These are phyloP conservation scores for Margaritispora aquatica DNA, from an alignment of 495 filamentous ascomycete species.

Conservation along the genomic window DNA sequence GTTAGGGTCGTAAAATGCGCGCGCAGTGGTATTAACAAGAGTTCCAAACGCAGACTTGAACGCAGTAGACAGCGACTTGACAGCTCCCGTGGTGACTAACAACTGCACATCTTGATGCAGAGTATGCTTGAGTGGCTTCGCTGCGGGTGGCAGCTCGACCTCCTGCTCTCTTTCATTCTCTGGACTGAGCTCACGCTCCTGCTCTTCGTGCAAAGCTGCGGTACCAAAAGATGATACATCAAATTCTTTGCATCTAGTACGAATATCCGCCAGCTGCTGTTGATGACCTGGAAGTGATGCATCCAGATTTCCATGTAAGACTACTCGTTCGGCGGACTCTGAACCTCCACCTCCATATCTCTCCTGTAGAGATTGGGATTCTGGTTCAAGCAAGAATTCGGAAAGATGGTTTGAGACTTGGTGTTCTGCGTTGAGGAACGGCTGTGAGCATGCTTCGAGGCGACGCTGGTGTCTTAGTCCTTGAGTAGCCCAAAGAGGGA, in stretches of 20 bases:
- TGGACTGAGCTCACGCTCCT: constrained; percentile 60
- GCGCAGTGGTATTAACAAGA: constrained; percentile 35
- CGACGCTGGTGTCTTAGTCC: constrained; percentile 39
- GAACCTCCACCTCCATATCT: constrained; percentile 27
- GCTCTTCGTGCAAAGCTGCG: constrained; percentile 55
- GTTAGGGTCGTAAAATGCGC: constrained; percentile 22
- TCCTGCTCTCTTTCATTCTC: constrained; percentile 57
- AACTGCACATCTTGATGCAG: constrained; percentile 40
- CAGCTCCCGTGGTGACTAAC: constrained; percentile 3
- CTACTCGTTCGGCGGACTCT: background rate
- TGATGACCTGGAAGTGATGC: constrained; percentile 25
- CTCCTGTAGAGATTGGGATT: constrained; percentile 23
- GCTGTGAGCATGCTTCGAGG: constrained; percentile 17
- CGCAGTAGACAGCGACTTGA: constrained; percentile 18
- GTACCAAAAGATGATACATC: constrained; percentile 26
- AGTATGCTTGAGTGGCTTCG: constrained; percentile 31
- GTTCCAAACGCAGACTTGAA: constrained; percentile 43
- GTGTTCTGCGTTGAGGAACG: background rate
- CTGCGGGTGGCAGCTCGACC: constrained; percentile 38
- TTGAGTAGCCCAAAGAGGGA: constrained; percentile 57
- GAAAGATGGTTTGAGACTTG: constrained; percentile 1
- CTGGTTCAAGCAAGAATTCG: constrained; percentile 22
- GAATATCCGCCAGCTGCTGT: constrained; percentile 27
- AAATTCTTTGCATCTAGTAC: constrained; percentile 38
- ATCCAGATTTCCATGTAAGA: constrained; percentile 36